These are phyloP conservation scores for Verticillium dahliae DNA, from an alignment of 2,329 filamentous ascomycete genomes.

Conservation along the genomic window DNA sequence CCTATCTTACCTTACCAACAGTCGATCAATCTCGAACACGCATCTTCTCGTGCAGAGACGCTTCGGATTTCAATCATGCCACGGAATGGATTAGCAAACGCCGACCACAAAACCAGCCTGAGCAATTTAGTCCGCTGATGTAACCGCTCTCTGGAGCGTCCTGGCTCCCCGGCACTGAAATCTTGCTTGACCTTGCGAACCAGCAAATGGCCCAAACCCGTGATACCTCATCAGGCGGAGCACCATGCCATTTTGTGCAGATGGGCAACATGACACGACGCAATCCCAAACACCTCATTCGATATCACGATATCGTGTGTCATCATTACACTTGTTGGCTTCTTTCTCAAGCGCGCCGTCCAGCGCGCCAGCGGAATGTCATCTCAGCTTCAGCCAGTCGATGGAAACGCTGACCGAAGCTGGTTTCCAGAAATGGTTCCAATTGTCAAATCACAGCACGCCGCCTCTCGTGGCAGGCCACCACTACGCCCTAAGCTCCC, in stretches of 20 bases:
- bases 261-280: background rate
- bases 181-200: background rate
- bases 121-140: background rate
- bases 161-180: background rate
- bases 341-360: background rate
- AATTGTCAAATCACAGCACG: slow-evolving; percentile 4
- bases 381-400: background rate
- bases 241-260: background rate
- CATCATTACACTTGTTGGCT: background rate
- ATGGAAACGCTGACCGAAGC: background rate
- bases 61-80: background rate
- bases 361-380: background rate
- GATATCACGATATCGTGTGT: background rate
- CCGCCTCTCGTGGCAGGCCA: background rate
- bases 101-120: background rate
- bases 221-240: background rate
- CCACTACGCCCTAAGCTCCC: background rate
- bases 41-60: background rate
- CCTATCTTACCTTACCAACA: background rate
- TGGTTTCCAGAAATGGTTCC: background rate
- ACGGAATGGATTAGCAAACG: background rate
- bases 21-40: background rate
- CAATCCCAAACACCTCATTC: background rate
- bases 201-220: background rate
- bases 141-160: background rate